Percentiles rank a stretch among this genome's conserved stretches.
phyloP scores from a whole-genome alignment of 495 filamentous ascomycete genomes.

The Filosporella fistucella region DNA sequence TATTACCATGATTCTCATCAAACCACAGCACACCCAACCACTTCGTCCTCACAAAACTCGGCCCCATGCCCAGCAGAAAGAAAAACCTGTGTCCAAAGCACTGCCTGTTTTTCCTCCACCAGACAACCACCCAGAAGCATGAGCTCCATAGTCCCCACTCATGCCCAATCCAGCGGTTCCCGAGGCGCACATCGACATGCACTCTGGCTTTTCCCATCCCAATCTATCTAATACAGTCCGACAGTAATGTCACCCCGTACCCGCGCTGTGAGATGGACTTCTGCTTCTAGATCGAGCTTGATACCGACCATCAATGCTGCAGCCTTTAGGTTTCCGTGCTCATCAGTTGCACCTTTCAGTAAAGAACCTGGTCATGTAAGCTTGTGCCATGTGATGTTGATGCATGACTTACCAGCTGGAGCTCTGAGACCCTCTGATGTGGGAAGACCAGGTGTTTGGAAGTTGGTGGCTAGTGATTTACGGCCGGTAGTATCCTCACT shows the following conservation, averaged over 20 bases:
- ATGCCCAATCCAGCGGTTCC: too few species aligned
- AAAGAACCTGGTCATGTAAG: constrained; percentile 24
- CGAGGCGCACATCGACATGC: too few species aligned
- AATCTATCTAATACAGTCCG: constrained; percentile 10
- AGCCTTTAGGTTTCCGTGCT: constrained; percentile 36
- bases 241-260: constrained; percentile 36
- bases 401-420: constrained; percentile 37
- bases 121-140: too few species aligned
- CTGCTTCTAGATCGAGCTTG: constrained; percentile 42
- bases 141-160: too few species aligned
- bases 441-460: constrained; percentile 26
- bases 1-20: too few species aligned
- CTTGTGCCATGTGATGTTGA: too few species aligned
- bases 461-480: constrained; percentile 24
- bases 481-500: not conserved
- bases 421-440: constrained; percentile 32
- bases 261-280: constrained; percentile 41
- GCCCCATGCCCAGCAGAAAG: too few species aligned
- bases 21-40: too few species aligned
- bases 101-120: too few species aligned
- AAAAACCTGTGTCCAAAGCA: too few species aligned
- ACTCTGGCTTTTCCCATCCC: not conserved
- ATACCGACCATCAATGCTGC: constrained; percentile 39
- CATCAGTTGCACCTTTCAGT: constrained; percentile 35
- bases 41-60: too few species aligned